Conservation (phyloP, 2,329 filamentous ascomycete genomes). For the Diaporthe aspalathi region DNA sequence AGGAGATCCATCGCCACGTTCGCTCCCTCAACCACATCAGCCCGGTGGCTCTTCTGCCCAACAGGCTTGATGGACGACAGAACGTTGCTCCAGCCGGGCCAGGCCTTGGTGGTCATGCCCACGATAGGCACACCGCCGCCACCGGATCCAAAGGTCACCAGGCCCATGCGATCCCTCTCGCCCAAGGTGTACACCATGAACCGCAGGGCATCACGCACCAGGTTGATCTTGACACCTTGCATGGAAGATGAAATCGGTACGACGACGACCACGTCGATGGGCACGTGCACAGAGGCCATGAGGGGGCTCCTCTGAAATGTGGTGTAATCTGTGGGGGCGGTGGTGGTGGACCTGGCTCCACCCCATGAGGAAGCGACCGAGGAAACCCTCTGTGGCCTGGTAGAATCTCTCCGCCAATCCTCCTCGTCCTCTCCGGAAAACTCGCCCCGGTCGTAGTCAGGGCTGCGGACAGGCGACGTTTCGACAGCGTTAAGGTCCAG, state of each 20-base stretch:
- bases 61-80: constrained; percentile 90
- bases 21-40: constrained; percentile 96
- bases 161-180: constrained; percentile 93
- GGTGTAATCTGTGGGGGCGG: constrained; percentile 92
- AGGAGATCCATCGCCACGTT: constrained; percentile 98
- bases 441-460: constrained; percentile 83
- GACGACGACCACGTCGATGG: constrained; percentile 94
- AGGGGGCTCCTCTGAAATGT: constrained; percentile 68
- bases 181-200: constrained; percentile 93
- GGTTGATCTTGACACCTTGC: constrained; percentile 98
- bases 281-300: constrained; percentile 79
- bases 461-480: constrained; percentile 70
- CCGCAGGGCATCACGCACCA: constrained; percentile 89
- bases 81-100: constrained; percentile 90
- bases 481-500: constrained; percentile 84
- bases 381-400: constrained; percentile 75
- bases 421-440: constrained; percentile 89
- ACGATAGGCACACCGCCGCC: constrained; percentile 93
- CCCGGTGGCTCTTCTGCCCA: constrained; percentile 94
- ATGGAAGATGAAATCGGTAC: constrained; percentile 98
- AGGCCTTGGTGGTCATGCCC: constrained; percentile 97
- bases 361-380: constrained; percentile 87
- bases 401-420: constrained; percentile 75
- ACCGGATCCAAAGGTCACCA: constrained; percentile 96
- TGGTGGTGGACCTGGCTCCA: constrained; percentile 83